Evolutionary conservation across 768 basidiomycete genomes (phyloP), one percentile per base, ranked within the genome.

Genomic region (Paxillus rubicundulus): DNA sequence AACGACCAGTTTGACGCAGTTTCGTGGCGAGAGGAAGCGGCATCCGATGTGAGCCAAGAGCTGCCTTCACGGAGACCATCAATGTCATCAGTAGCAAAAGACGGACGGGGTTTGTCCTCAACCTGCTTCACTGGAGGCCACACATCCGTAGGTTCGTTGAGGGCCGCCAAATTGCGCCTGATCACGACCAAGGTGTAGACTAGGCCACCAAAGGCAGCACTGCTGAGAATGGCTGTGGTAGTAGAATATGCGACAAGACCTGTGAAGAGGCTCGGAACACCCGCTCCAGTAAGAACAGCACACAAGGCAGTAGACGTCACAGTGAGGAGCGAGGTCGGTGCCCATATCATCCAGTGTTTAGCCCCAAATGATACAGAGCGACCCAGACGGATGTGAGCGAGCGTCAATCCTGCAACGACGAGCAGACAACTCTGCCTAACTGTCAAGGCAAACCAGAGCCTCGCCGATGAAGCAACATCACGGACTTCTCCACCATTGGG

Each of bases 31-130:
- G 79, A 77, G 16, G 74, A 74, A 57, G 75, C 75, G 5, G 81
- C 74, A 39, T 79, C 77, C 44, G 87, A 89, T 1, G 88, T 87
- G 54, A 90, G 81, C 87, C 88, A 89, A n/a, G 87, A 88, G 45
- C 81, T 82, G 46, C 87, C 86, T 57, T 89, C 87, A 18, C 82
- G 82, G 47, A 89, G 75, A 17, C 74, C 85, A 54, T 89, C 84
- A 45, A 89, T 74, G 47, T 90, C 87, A 59, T 87, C 86, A 0
- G 84, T 84, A 16, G 77, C 77, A 60, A 88, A 86, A 0, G 85
- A 85, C 0, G 81, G 81, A 27, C 84, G 71, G 16, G 79, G 76
- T 56, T 80, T 78, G 60, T 81, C 77, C 52, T 80, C 80, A 28
- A 75, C 63, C 53, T 77, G 66, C 55, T 73, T 71, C 17, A 76